phyloP scores from a whole-genome alignment of 768 basidiomycete genomes.

The Daedalea quercina region DNA sequence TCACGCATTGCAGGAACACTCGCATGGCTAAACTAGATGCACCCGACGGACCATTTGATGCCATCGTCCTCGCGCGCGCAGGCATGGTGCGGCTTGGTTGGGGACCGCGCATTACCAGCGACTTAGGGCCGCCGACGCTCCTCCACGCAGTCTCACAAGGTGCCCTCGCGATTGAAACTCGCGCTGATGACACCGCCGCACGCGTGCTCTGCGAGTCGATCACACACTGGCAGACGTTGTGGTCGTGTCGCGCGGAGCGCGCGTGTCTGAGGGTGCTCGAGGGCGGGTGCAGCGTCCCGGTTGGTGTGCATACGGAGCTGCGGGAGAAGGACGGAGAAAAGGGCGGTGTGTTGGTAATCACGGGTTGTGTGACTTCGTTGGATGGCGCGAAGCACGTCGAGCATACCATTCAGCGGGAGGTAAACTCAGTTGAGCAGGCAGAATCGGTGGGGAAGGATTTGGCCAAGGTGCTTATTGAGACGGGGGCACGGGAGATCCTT shows the following conservation, averaged over 20 bases:
- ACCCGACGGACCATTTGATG: conserved; percentile 70
- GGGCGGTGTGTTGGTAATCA: conserved; percentile 43
- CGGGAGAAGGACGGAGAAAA: conserved; percentile 25
- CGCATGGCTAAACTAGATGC: conserved; percentile 89
- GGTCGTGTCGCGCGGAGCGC: conserved; percentile 78
- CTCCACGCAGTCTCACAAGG: conserved; percentile 94
- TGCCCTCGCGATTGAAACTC: conserved; percentile 84
- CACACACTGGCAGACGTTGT: conserved; percentile 73
- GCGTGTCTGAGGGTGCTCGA: conserved; percentile 85
- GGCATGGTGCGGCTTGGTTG: conserved; percentile 80
- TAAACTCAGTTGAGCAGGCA: conserved; percentile 50
- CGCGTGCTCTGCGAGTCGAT: conserved; percentile 57
- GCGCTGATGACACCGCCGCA: conserved; percentile 53
- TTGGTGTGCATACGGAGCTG: conserved; percentile 65
- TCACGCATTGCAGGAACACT: conserved; percentile 56
- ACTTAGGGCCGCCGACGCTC: conserved; percentile 67
- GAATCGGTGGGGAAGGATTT: conserved; percentile 63
- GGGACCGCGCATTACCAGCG: conserved; percentile 67
- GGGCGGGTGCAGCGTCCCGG: conserved; percentile 96
- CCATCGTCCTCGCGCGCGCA: conserved; percentile 89
- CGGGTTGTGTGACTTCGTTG: conserved; percentile 80
- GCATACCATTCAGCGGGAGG: conserved; percentile 44
- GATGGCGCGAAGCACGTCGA: conserved; percentile 71
- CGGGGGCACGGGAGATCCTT: conserved; percentile 74
- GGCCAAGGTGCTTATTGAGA: conserved; percentile 55